Evolutionary conservation across 345 rosid species (phyloP), one percentile per base, ranked within the genome.

Genomic region (Raphanus sativus): DNA sequence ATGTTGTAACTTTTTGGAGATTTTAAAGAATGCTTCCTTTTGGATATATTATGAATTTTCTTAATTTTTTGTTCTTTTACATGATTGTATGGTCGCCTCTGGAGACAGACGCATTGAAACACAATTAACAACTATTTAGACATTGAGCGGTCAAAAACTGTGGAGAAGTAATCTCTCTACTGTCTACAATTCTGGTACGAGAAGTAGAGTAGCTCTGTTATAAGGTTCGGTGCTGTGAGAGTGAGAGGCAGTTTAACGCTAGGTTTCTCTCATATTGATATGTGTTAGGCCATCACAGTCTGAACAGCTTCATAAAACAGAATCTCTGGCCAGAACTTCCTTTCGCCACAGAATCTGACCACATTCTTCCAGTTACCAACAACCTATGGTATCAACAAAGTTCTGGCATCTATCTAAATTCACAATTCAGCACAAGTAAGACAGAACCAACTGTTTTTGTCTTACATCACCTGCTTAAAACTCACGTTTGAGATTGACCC

Each of bases 1-100:
- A 77, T 58, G 76, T 71, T 77, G 67, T 71, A 62, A 77, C 61
- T 65, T 56, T 63, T 55, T 69, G 56, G 80, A 26, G 33, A 56
- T 38, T 64, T 75, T 30, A 8, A 8, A 70, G 17, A 52, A 62
- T 70, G 52, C 72, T 77, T 72, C 68, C 48, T 11, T 59, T 66
- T 48, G 50, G 68, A 78, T 68, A 75, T 75, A 62, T 56, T 71
- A 71, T 76, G 25, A 28, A 29, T 17, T 38, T 64, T 55, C 65
- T 29, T 34, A 59, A 34, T 28, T 5, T 10, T 7, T 3, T 54
- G 21, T 30, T 12, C 2, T n/a, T 5, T 33, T 10, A 15, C 7
- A 10, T 28, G 11, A 28, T 28, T 42, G 32, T 29, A 9, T 26
- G 42, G 16, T 59, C 75, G 8, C 15, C 17, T 48, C 3, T 40